Evolutionary conservation across 2,329 filamentous ascomycete species (phyloP).

Genomic region (Pyrenochaeta sp.): DNA sequence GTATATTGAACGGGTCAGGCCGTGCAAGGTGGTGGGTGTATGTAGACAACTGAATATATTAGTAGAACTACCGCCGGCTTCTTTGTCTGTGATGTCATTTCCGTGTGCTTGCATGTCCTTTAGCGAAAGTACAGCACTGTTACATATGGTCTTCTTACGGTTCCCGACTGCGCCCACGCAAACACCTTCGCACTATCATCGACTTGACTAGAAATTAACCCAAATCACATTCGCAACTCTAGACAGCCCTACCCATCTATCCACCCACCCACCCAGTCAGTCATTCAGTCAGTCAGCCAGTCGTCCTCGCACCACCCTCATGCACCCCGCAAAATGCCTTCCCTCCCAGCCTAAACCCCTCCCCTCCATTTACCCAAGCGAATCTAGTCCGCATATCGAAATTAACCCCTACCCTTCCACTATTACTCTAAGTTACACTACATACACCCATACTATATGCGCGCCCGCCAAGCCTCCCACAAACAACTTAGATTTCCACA

Average conservation of each 20-base stretch:
- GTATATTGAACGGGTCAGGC: slow-evolving; percentile 4
- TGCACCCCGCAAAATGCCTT: not conserved
- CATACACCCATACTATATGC: not conserved
- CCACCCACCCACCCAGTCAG: too few species aligned
- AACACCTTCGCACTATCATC: too few species aligned
- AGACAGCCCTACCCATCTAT: too few species aligned
- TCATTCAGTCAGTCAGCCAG: too few species aligned
- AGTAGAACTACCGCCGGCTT: not conserved
- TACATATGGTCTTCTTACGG: too few species aligned
- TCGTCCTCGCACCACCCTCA: not conserved
- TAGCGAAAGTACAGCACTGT: not conserved
- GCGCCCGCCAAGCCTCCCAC: too few species aligned
- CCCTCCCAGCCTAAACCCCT: too few species aligned
- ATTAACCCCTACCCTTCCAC: not conserved
- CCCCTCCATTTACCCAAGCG: not conserved
- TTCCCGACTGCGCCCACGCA: too few species aligned
- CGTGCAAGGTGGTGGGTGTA: not conserved
- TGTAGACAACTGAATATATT: slow-evolving; percentile 3
- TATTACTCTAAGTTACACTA: too few species aligned
- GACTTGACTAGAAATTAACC: too few species aligned
- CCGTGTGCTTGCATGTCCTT: not conserved
- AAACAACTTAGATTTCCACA: too few species aligned
- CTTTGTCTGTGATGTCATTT: not conserved
- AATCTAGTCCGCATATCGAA: not conserved
- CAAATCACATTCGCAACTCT: too few species aligned